Percentiles rank a stretch among this genome's conserved stretches.
Conservation (phyloP, 495 filamentous ascomycete genomes). For the Hypoxylon cercidicola region DNA sequence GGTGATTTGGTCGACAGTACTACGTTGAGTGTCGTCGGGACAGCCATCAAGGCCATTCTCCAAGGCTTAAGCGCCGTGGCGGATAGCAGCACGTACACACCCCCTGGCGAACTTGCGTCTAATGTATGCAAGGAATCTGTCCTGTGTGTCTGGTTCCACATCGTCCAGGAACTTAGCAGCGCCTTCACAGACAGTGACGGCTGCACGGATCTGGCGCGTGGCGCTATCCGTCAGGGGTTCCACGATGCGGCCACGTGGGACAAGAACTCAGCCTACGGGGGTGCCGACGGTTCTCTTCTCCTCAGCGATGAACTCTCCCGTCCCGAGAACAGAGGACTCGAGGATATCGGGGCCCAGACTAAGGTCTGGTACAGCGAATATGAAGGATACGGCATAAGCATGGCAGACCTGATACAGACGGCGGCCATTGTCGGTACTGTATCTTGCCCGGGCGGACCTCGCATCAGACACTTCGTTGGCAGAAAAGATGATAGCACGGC, state of each 20-base stretch:
- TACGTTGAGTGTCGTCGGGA: constrained; percentile 35
- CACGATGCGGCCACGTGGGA: constrained; percentile 54
- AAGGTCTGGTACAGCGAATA: constrained; percentile 47
- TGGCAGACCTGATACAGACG: constrained; percentile 57
- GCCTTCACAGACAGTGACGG: constrained; percentile 41
- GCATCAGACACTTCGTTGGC: constrained; percentile 49
- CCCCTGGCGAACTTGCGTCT: constrained; percentile 38
- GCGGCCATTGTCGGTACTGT: constrained; percentile 52
- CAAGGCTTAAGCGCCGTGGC: constrained; percentile 35
- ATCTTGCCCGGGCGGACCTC: constrained; percentile 51
- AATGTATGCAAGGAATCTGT: constrained; percentile 45
- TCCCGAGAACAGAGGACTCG: constrained; percentile 44
- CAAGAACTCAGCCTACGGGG: constrained; percentile 45
- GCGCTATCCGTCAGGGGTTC: constrained; percentile 54
- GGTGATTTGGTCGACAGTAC: constrained; percentile 47
- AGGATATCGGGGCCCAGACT: constrained; percentile 46
- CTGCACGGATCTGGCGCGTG: constrained; percentile 47
- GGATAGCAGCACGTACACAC: constrained; percentile 33
- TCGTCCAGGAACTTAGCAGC: constrained; percentile 51
- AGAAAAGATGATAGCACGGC: constrained; percentile 41
- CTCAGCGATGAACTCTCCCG: constrained; percentile 45
- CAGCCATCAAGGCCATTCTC: constrained; percentile 45
- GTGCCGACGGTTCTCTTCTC: constrained; percentile 55
- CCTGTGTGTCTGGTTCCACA: constrained; percentile 57
- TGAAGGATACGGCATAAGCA: constrained; percentile 45